These are phyloP conservation scores for Daldinia decipiens DNA, from an alignment of 495 filamentous ascomycete genomes.

Conservation along the genomic window DNA sequence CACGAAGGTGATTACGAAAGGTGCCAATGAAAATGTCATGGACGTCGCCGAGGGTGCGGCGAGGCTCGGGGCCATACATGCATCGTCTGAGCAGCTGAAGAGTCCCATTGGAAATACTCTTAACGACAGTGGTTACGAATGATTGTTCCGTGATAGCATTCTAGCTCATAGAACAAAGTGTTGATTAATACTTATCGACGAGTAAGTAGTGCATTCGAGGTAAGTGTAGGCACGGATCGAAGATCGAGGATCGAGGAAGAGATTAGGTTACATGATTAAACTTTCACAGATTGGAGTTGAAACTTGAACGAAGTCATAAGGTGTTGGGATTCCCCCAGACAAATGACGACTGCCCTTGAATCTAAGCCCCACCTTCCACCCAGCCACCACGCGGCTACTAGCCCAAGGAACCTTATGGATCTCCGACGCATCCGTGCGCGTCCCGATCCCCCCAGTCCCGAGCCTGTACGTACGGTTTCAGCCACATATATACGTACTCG, in stretches of 20 bases:
- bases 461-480: neutral
- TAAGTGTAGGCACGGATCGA: constrained; percentile 19
- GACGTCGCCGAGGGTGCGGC: constrained; percentile 43
- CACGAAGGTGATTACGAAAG: constrained; percentile 49
- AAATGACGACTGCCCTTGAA: constrained; percentile 36
- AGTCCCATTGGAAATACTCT: constrained; percentile 39
- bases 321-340: constrained; percentile 22
- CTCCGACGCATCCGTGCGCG: constrained; percentile 3
- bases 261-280: constrained; percentile 27
- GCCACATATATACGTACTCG: neutral
- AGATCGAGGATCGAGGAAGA: constrained; percentile 14
- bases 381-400: constrained; percentile 8
- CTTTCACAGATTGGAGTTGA: constrained; percentile 26
- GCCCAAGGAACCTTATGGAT: constrained; percentile 5
- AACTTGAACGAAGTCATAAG: constrained; percentile 21
- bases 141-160: constrained; percentile 23
- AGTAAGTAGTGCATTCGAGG: constrained; percentile 30
- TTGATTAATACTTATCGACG: constrained; percentile 19
- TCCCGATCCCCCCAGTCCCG: neutral
- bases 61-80: constrained; percentile 48
- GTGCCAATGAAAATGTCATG: constrained; percentile 52
- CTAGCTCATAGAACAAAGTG: constrained; percentile 18
- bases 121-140: constrained; percentile 18
- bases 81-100: constrained; percentile 49
- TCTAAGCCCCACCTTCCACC: constrained; percentile 16